These are phyloP conservation scores for Colletotrichum cordylinicola DNA, from an alignment of 2,329 filamentous ascomycete species.

Conservation along the genomic window DNA sequence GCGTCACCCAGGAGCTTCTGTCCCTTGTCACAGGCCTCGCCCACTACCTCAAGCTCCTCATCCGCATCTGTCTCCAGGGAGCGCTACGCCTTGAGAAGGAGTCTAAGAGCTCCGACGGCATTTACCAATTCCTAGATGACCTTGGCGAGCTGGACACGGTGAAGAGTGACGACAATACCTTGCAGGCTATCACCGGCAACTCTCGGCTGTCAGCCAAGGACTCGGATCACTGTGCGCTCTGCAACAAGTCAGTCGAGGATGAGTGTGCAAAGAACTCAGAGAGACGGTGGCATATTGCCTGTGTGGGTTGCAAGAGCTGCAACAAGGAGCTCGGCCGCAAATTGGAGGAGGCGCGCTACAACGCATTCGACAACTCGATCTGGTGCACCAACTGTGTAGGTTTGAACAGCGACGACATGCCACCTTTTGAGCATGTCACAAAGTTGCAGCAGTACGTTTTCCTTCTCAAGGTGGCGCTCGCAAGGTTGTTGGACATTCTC, in stretches of 20 bases:
- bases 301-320: slow-evolving; percentile 77
- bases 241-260: slow-evolving; percentile 90
- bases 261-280: slow-evolving; percentile 82
- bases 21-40: slow-evolving; percentile 94
- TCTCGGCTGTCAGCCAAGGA: slow-evolving; percentile 73
- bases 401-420: slow-evolving; percentile 56
- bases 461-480: slow-evolving; percentile 87
- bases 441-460: slow-evolving; percentile 96
- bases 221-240: slow-evolving; percentile 84
- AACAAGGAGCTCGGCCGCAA: slow-evolving; percentile 70
- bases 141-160: slow-evolving; percentile 82
- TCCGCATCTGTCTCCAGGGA: slow-evolving; percentile 94
- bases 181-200: slow-evolving; percentile 71
- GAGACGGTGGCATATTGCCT: slow-evolving; percentile 82
- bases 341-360: slow-evolving; percentile 75
- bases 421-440: slow-evolving; percentile 75
- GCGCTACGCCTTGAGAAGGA: slow-evolving; percentile 91
- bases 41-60: slow-evolving; percentile 96
- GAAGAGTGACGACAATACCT: slow-evolving; percentile 72
- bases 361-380: slow-evolving; percentile 69
- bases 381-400: slow-evolving; percentile 74
- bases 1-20: slow-evolving; percentile 97
- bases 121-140: slow-evolving; percentile 84
- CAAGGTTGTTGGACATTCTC: slow-evolving; percentile 85
- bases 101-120: slow-evolving; percentile 72